Evolutionary conservation across 2,329 filamentous ascomycete genomes (phyloP), one percentile per base, ranked within the genome.

Genomic region (Xylariaceae sp.): DNA sequence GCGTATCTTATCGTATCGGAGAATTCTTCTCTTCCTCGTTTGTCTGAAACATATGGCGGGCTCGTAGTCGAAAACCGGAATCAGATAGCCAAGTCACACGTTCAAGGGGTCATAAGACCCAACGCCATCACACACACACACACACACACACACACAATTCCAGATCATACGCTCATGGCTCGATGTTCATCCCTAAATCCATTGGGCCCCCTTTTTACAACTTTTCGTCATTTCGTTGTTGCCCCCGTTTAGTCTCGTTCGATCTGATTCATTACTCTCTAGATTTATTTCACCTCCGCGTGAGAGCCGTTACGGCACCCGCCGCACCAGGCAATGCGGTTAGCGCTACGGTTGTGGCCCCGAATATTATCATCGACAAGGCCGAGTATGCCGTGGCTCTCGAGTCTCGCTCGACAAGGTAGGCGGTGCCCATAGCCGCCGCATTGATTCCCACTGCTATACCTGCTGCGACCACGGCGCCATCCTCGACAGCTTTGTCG

Each of bases 391-490:
- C 79, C 2, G 79, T 78, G 3, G 80, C 77, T 1, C 71, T 73
- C 58, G 76, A 80, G 51, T 71, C 71, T 6, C 72, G 73, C 65
- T 82, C 79, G 53, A 83, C 81, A 11, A 83, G 70, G 56, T 80
- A 79, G 0, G 80, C 74, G 0, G 80, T 80, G 2, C 80, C 80
- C 79, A 84, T 81, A 3, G 80, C 80, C 0, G 80, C 80, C 1
- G 79, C 79, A 59, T 83, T 84, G 69, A 83, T 76, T 2, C 80
- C 80, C 47, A 82, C 73, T 0, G 78, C 72, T 37, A 80, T 72
- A 37, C 80, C 80, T 0, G 75, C 70, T 0, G 78, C 79, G 2
- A 82, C 73, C 0, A 68, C 74, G 65, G 51, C 72, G 8, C 54
- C 54, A 6, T 66, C 63, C 8, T 60, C 51, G 8, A 45, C 47